These are phyloP conservation scores for Durotheca rogersii DNA, from an alignment of 495 filamentous ascomycete species.

Conservation along the genomic window DNA sequence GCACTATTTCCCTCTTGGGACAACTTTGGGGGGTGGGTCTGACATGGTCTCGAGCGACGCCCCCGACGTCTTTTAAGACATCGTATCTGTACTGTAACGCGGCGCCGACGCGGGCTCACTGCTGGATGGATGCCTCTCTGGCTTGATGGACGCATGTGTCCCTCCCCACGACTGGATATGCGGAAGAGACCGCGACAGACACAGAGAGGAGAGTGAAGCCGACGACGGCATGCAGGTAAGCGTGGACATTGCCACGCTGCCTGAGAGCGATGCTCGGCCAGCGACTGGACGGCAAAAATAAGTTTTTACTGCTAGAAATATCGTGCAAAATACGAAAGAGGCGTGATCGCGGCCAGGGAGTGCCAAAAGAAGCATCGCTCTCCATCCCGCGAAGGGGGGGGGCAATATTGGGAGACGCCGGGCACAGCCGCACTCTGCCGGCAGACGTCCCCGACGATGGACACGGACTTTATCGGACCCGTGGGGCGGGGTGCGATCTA, in stretches of 20 bases:
- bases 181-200: no score
- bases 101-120: slow-evolving; percentile 11
- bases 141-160: no score
- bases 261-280: not conserved
- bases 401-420: slow-evolving; percentile 7
- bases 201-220: no score
- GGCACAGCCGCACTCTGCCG: slow-evolving; percentile 19
- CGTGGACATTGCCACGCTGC: not conserved
- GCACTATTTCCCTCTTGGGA: not conserved
- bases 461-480: not conserved
- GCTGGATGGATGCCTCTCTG: no score
- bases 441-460: slow-evolving; percentile 4
- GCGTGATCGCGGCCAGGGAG: slow-evolving; percentile 16
- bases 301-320: slow-evolving; percentile 20
- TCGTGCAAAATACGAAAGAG: slow-evolving; percentile 6
- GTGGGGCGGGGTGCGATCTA: slow-evolving; percentile 6
- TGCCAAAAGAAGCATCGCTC: slow-evolving; percentile 4
- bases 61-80: slow-evolving; percentile 1
- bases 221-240: slow-evolving; percentile 11
- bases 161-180: slow-evolving; percentile 2
- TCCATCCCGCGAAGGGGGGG: not conserved
- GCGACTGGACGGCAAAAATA: not conserved
- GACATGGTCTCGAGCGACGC: slow-evolving; percentile 6
- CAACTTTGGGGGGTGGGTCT: not conserved
- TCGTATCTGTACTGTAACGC: slow-evolving; percentile 5